Base-by-base conservation (phyloP, 2,329 filamentous ascomycete species). In the Epichloe typhina region DNA sequence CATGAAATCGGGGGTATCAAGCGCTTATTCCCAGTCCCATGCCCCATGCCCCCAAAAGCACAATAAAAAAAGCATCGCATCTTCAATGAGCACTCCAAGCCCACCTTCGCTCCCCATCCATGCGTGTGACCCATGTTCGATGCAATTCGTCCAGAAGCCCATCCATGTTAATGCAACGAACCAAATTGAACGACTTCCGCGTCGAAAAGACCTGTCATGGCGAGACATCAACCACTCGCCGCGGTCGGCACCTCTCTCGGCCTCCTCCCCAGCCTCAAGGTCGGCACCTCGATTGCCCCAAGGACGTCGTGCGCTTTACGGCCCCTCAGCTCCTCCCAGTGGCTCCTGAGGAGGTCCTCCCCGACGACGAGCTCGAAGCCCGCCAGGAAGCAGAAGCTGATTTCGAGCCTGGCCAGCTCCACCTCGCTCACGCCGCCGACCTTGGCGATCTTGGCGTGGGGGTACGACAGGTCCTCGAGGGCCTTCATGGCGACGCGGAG, bases 401-500 rank as follows among this genome's bases (percentile, higher is more conserved):
- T 86, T 71, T 97, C 93, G 41, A 97, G 70, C 53, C 86, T 77
- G 40, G 86, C 85, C 48, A 98, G 75, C 67, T 97, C 89, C 17
- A 73, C 71, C 62, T 87, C 85, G 61, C 80, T 87, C 15, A 97
- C 88, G 17, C 91, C 91, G 41, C 93, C 91, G 1, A 97, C 90
- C 56, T 83, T 85, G 17, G 91, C 83, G 57, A 96, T 82, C 50
- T 88, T 84, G 53, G 76, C 76, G 68, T 96, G 91, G 8, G 87
- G 80, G 69, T 94, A 95, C 58, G 84, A 86, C 50, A 91, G 76
- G 65, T 97, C 91, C 66, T 98, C 91, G n/a, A 96, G 71, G 0
- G 88, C 87, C 69, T 97, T 98, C 79, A 90, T 93, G 13, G 91
- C 89, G 3, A 96, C 86, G 37, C 90, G 75, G 49, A 96, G 73